Base-by-base conservation (phyloP, 2,329 filamentous ascomycete genomes). In the Diaporthe citriasiana region DNA sequence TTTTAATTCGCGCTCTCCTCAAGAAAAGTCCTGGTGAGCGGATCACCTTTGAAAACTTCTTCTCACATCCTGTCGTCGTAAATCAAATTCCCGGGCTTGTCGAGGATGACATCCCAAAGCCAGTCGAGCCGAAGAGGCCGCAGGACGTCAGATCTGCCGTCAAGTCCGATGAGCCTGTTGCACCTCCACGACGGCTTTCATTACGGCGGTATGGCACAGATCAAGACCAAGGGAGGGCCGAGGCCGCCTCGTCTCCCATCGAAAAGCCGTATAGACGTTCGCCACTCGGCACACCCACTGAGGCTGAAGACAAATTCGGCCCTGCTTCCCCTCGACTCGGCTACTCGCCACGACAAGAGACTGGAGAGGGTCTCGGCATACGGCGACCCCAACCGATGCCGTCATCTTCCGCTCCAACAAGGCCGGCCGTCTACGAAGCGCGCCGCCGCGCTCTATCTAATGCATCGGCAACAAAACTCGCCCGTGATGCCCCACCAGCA, bases 21-120 rank as follows among this genome's bases (percentile, higher is more conserved):
- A 98, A 96, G 85, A 91, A 94, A 74, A 96, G 92, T 74, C 95
- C 97, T 0, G 91, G 94, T 7, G 94, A 98, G 82, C 90, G 97
- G 73, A 89, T 98, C 82, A 93, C 91, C 72, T 98, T 98, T 78
- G 92, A 94, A 69, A 91, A 93, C 76, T 97, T 98, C 81, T 98
- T 98, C 83, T 86, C 85, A 22, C 92, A 96, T 80, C 84, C 88
- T 40, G 91, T 97, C 40, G 90, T 98, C 70, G 90, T 89, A 17
- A 89, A 89, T 27, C 89, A 92, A 4, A 98, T 98, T 78, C 95
- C 95, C 0, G 94, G 93, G 8, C 85, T 97, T 40, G 91, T 95
- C 9, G 93, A 92, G 55, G 94, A 97, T 79, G 95, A 97, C 80
- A 77, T 91, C 30, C 89, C 89, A 1, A 85, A 81, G 72, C 80